Percentiles rank a stretch among this genome's conserved stretches.
phyloP scores from a whole-genome alignment of 495 filamentous ascomycete species.

The Venustampulla echinocandica region DNA sequence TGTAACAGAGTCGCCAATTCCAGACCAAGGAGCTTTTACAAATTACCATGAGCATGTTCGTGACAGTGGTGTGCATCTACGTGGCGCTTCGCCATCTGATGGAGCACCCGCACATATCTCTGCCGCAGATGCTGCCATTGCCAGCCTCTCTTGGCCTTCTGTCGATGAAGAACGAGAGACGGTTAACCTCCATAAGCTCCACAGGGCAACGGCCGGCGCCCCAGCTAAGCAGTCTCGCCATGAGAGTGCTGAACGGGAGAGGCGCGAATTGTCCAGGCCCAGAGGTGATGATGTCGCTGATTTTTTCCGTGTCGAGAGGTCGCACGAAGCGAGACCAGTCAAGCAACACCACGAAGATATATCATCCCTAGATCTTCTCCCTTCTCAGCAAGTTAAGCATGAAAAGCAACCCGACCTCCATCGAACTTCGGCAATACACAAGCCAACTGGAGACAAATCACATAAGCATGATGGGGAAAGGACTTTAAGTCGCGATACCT shows the following conservation, averaged over 20 bases:
- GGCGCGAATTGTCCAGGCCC: slow-evolving; percentile 1
- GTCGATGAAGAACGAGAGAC: slow-evolving; percentile 37
- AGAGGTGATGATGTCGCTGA: background rate
- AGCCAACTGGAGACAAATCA: too few relatives aligned
- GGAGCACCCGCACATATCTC: slow-evolving; percentile 4
- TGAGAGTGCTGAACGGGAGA: background rate
- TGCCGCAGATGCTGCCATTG: slow-evolving; percentile 45
- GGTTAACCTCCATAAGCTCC: slow-evolving; percentile 19
- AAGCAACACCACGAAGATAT: background rate
- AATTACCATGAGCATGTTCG: slow-evolving; percentile 29
- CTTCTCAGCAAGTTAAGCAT: background rate
- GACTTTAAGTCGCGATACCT: background rate
- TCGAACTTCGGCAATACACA: background rate
- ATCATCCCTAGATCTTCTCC: background rate
- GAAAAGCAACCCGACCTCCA: background rate
- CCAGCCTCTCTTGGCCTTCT: slow-evolving; percentile 41
- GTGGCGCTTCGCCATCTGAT: slow-evolving; percentile 22
- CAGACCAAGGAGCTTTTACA: slow-evolving; percentile 18
- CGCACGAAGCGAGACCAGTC: background rate
- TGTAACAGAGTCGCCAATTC: slow-evolving; percentile 32
- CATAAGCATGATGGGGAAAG: background rate
- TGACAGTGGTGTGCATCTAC: slow-evolving; percentile 46
- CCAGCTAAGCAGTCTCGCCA: slow-evolving; percentile 3
- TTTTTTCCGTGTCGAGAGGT: background rate
- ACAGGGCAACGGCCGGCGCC: slow-evolving; percentile 8